These are phyloP conservation scores for Russula emetica DNA, from an alignment of 768 basidiomycete genomes.

Conservation along the genomic window DNA sequence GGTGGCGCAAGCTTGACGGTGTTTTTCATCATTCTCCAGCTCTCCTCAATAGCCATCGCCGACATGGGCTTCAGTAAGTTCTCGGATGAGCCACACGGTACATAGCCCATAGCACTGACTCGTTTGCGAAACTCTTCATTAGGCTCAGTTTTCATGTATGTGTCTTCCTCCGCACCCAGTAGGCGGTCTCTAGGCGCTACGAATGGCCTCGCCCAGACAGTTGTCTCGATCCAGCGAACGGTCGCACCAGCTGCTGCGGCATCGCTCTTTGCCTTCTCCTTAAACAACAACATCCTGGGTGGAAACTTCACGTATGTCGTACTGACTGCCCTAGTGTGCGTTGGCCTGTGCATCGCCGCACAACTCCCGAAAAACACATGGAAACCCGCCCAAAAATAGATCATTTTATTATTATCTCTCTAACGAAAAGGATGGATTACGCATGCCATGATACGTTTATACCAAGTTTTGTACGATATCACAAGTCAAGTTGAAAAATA, in stretches of 20 bases:
- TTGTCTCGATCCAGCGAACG: slow-evolving; percentile 39
- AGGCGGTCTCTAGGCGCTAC: slow-evolving; percentile 61
- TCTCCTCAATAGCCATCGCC: slow-evolving; percentile 11
- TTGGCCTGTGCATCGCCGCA: slow-evolving; percentile 11
- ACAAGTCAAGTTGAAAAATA: slow-evolving; percentile 9
- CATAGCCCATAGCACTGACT: not conserved
- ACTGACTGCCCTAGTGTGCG: not conserved
- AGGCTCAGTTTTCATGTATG: slow-evolving; percentile 70
- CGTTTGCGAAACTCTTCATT: slow-evolving; percentile 21
- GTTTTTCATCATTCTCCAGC: slow-evolving; percentile 13
- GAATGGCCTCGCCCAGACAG: slow-evolving; percentile 49
- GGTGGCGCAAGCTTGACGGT: not conserved
- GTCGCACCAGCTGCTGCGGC: slow-evolving; percentile 55
- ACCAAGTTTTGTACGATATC: not conserved
- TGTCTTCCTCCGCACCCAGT: slow-evolving; percentile 61
- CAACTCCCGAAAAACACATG: slow-evolving; percentile 20
- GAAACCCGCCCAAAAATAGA: slow-evolving; percentile 6
- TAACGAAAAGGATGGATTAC: no score
- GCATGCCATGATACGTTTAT: not conserved
- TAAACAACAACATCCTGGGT: slow-evolving; percentile 43
- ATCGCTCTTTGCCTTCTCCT: slow-evolving; percentile 65
- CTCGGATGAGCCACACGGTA: not conserved
- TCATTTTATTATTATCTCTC: not conserved
- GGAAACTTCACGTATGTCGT: slow-evolving; percentile 35
- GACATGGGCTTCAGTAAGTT: slow-evolving; percentile 23